Evolutionary conservation across 768 basidiomycete genomes (phyloP).

Genomic region (Lactarius tabidus): DNA sequence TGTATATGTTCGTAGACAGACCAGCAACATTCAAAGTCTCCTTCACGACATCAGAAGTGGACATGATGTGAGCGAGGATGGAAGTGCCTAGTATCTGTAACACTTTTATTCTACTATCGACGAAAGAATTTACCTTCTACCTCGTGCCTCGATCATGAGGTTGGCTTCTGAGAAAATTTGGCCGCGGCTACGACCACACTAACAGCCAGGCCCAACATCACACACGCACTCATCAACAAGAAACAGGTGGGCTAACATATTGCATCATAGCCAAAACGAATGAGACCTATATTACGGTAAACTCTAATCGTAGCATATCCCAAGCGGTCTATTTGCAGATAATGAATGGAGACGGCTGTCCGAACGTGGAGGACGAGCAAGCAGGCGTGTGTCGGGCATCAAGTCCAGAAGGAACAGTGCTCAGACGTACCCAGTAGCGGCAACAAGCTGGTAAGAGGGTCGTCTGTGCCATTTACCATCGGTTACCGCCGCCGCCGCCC

Average conservation of each 20-base stretch:
- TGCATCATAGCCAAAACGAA: background rate
- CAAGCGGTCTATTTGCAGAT: conserved; percentile 17
- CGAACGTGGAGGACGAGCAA: background rate
- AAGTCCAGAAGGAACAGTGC: background rate
- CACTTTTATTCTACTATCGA: background rate
- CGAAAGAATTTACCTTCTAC: too few relatives aligned
- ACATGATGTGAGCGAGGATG: background rate
- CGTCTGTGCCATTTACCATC: conserved; percentile 31
- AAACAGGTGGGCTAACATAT: background rate
- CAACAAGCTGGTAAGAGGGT: background rate
- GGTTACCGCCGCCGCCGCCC: conserved; percentile 29
- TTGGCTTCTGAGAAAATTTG: background rate
- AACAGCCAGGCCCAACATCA: background rate
- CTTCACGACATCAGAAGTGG: conserved; percentile 20
- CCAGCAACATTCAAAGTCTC: conserved; percentile 32
- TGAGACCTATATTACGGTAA: conserved; percentile 16
- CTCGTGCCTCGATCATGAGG: background rate
- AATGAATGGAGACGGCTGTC: conserved; percentile 11
- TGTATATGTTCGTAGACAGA: conserved; percentile 31
- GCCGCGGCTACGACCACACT: background rate
- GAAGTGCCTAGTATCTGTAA: background rate
- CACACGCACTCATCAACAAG: background rate
- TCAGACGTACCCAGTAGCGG: background rate
- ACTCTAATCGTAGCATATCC: conserved; percentile 18
- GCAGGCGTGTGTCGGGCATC: background rate